Evolutionary conservation across 441 rosid genomes (phyloP).

Genomic region (Omphalea diandra): DNA sequence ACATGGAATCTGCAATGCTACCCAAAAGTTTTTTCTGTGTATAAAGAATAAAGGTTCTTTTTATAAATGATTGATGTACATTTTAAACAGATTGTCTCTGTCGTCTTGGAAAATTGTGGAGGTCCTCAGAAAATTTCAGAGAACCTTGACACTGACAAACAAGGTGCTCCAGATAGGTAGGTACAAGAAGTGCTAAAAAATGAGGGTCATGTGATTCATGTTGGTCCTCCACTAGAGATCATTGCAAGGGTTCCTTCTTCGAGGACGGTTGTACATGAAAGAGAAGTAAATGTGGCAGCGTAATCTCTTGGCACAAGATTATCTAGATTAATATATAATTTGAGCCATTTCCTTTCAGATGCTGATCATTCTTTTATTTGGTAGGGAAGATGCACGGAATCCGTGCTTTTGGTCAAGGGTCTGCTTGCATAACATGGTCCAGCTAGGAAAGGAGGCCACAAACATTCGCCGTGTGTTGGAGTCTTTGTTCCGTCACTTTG

Average conservation of each 20-base stretch:
- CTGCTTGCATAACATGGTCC: constrained; percentile 91
- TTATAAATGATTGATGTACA: not conserved
- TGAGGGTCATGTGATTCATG: constrained; percentile 64
- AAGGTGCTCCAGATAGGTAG: constrained; percentile 55
- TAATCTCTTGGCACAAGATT: constrained; percentile 42
- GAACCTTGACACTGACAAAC: constrained; percentile 35
- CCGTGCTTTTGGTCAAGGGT: constrained; percentile 92
- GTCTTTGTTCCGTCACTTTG: constrained; percentile 83
- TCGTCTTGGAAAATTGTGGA: constrained; percentile 82
- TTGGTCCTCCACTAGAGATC: constrained; percentile 39
- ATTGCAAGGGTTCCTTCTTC: constrained; percentile 63
- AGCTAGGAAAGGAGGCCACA: constrained; percentile 87
- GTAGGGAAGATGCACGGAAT: constrained; percentile 72
- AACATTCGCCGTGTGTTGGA: constrained; percentile 83
- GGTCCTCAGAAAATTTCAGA: constrained; percentile 36
- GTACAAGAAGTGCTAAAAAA: constrained; percentile 71
- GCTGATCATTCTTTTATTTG: constrained; percentile 25
- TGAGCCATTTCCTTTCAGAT: constrained; percentile 13
- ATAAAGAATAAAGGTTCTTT: not conserved
- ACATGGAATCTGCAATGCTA: not conserved
- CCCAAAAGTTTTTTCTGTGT: not conserved
- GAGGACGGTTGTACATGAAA: constrained; percentile 70
- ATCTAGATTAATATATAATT: constrained; percentile 16
- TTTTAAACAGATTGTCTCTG: constrained; percentile 70
- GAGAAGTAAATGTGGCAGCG: constrained; percentile 72